phyloP scores from a whole-genome alignment of 352 stramenopile species.

The Globisporangium orthogonon region DNA sequence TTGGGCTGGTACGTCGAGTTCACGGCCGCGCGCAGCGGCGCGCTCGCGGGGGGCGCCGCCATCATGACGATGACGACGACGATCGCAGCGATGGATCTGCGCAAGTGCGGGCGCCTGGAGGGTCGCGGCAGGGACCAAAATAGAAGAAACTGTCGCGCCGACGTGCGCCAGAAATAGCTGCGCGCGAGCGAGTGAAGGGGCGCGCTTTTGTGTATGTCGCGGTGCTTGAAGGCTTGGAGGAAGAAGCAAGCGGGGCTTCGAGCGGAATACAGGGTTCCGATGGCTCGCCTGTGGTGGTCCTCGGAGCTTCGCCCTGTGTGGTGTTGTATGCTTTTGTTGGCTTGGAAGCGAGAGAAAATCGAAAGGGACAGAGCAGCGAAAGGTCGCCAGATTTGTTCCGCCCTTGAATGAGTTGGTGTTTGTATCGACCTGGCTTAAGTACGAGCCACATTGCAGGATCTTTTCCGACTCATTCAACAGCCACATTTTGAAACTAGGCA shows the following conservation, averaged over 20 bases:
- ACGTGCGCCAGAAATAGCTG: too few species aligned
- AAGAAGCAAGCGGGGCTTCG: too few species aligned
- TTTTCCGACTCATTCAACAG: too few species aligned
- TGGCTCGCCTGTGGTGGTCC: too few species aligned
- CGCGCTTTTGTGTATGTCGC: too few species aligned
- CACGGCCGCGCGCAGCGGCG: constrained; percentile 15
- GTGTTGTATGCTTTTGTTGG: too few species aligned
- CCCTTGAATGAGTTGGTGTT: neutral
- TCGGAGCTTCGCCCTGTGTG: too few species aligned
- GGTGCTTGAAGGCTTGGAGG: too few species aligned
- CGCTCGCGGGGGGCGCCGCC: constrained; percentile 5
- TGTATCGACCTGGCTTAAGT: neutral
- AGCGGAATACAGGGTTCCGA: too few species aligned
- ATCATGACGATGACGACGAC: neutral
- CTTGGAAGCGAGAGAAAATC: neutral
- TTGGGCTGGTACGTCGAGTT: constrained; percentile 43
- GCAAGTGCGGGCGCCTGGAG: too few species aligned
- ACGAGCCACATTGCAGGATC: neutral
- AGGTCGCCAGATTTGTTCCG: neutral
- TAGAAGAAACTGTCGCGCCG: neutral
- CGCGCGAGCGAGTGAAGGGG: too few species aligned
- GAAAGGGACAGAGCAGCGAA: neutral
- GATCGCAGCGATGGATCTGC: neutral
- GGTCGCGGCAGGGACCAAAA: neutral
- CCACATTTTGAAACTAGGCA: too few species aligned